Conservation (phyloP, 2,329 filamentous ascomycete genomes). For the Helicocarpus griseus region DNA sequence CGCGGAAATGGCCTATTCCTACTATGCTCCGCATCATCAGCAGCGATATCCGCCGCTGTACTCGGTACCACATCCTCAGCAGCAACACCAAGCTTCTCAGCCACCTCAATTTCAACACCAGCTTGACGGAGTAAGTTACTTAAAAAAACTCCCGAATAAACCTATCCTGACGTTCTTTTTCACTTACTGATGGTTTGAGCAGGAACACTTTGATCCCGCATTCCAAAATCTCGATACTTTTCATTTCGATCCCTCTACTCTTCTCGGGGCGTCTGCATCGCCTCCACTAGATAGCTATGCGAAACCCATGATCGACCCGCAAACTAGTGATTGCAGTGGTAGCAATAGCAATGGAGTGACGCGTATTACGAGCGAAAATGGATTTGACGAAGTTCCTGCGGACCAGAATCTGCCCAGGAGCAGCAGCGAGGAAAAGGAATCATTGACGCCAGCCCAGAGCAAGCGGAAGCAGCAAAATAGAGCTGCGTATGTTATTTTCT, state of each 20-base stretch:
- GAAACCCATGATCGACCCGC: constrained; percentile 22
- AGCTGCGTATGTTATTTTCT: constrained; percentile 51
- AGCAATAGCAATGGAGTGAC: neutral
- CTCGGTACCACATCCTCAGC: constrained; percentile 34
- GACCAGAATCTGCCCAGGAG: constrained; percentile 30
- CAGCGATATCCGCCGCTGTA: constrained; percentile 43
- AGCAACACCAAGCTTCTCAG: constrained; percentile 27
- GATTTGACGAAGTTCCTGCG: constrained; percentile 12
- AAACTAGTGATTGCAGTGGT: constrained; percentile 18
- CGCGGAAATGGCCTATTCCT: constrained; percentile 46
- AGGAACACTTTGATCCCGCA: constrained; percentile 28
- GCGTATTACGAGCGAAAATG: neutral
- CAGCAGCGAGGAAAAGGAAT: constrained; percentile 47
- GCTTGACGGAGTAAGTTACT: constrained; percentile 28
- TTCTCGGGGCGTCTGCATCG: constrained; percentile 25
- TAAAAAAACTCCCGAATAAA: neutral
- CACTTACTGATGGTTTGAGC: constrained; percentile 12
- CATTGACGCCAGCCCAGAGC: constrained; percentile 43
- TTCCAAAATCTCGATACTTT: constrained; percentile 31
- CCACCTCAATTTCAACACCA: constrained; percentile 39
- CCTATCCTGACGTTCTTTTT: neutral
- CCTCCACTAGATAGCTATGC: constrained; percentile 25
- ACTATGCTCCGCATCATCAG: constrained; percentile 34
- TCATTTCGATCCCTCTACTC: constrained; percentile 25
- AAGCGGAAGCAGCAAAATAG: constrained; percentile 63